Evolutionary conservation across 768 basidiomycete genomes (phyloP), one percentile per base, ranked within the genome.

Genomic region (Gymnopilus dilepis): DNA sequence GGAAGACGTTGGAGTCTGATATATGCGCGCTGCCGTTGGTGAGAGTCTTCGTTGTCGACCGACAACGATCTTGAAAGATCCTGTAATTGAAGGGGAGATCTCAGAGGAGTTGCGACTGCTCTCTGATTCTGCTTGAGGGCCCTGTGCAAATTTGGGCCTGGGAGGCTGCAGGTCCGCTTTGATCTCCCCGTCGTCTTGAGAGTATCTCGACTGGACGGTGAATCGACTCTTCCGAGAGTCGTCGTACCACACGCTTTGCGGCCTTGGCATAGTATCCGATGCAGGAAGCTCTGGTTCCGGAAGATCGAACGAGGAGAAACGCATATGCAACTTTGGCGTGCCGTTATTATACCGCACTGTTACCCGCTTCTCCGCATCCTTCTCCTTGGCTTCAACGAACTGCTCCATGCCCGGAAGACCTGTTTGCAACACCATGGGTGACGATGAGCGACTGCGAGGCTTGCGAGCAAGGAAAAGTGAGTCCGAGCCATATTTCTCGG

Each of bases 261-360:
- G 70, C 13, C 71, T 69, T 37, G 68, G 60, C 53, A 70, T 73
- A 38, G 72, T 45, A 19, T 59, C 65, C 43, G 76, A 71, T 11
- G 64, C 68, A 15, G 78, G 66, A 3, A 68, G 41, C 8, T 67
- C 61, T 15, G 77, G 77, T 26, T 63, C 74, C 17, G 83, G 84
- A 19, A 84, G 62, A 47, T 81, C 80, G 37, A 84, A 67, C 8
- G 61, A 63, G 0, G 87, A 88, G 65, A 87, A 84, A 12, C 86
- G 84, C 69, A 88, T 78, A 34, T 82, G 75, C 21, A 88, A 74
- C 31, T 72, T 78, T 28, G 87, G 87, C 1, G 84, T 77, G 31
- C 80, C 84, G 24, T 71, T 68, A 42, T 77, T 74, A 56, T 77
- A 79, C 22, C 74, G 76, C 19, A 87, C 73, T 0, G 84, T 87